A percentile compares a stretch with the other conserved stretches of the same genome.
Conservation (phyloP, 2,329 filamentous ascomycete species). For the Clonostachys rhizophaga region DNA sequence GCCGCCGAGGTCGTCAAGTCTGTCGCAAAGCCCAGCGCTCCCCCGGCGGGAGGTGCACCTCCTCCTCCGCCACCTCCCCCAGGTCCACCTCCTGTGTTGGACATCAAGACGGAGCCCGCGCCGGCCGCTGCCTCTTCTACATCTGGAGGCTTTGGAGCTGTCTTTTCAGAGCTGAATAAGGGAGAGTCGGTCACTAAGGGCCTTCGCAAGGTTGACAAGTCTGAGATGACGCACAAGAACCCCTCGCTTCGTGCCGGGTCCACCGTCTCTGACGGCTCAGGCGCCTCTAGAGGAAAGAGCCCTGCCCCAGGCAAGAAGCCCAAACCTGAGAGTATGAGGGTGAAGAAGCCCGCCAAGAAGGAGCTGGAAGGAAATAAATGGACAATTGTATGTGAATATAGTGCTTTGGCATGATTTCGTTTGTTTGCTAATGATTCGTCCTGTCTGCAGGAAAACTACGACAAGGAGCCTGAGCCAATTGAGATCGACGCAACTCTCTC, state of each 20-base stretch:
- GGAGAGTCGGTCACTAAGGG: conserved; percentile 84
- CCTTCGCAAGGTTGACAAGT: conserved; percentile 89
- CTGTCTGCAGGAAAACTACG: conserved; percentile 75
- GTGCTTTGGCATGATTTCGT: no score
- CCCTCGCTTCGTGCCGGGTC: conserved; percentile 74
- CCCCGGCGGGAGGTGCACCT: conserved; percentile 48
- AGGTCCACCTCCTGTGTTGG: conserved; percentile 62
- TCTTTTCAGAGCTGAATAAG: conserved; percentile 89
- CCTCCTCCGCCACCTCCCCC: conserved; percentile 64
- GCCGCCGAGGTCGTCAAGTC: conserved; percentile 62
- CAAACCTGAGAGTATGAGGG: conserved; percentile 79
- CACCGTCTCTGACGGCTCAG: conserved; percentile 57
- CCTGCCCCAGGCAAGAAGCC: conserved; percentile 84
- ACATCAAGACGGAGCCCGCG: conserved; percentile 41
- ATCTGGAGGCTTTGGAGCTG: conserved; percentile 69
- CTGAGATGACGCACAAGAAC: conserved; percentile 98
- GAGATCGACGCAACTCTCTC: conserved; percentile 77
- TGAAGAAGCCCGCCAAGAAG: conserved; percentile 76
- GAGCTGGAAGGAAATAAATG: conserved; percentile 88
- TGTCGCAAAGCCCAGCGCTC: conserved; percentile 44
- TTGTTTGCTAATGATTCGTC: not conserved
- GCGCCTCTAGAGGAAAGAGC: conserved; percentile 65
- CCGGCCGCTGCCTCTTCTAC: conserved; percentile 25
- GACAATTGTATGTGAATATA: conserved; percentile 60
- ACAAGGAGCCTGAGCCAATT: conserved; percentile 67